phyloP scores from a whole-genome alignment of 352 stramenopile genomes.

The Phytophthora citricola region DNA sequence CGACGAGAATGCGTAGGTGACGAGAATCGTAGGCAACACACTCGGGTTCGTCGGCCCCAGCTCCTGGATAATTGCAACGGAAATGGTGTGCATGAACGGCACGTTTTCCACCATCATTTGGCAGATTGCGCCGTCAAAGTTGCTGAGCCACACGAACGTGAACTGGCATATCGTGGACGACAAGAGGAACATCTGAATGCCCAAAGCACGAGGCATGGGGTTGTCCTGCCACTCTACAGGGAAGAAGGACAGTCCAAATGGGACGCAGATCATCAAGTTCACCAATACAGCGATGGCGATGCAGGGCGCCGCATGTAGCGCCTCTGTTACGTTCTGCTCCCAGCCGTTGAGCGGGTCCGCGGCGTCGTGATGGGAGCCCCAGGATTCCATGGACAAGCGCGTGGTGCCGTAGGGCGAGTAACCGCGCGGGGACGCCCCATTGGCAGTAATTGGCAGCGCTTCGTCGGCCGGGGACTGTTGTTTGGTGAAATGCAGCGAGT shows the following conservation, averaged over 20 bases:
- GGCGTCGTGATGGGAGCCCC: constrained; percentile 18
- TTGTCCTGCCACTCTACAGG: constrained; percentile 80
- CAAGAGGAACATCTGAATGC: constrained; percentile 87
- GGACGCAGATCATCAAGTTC: constrained; percentile 90
- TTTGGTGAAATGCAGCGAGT: constrained; percentile 56
- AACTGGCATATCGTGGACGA: constrained; percentile 85
- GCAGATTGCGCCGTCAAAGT: constrained; percentile 75
- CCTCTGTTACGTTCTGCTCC: constrained; percentile 35
- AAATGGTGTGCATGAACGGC: constrained; percentile 94
- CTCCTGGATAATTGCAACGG: constrained; percentile 85
- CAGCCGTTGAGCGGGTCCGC: constrained; percentile 33
- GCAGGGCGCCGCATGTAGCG: constrained; percentile 52
- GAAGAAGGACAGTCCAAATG: constrained; percentile 88
- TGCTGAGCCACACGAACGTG: constrained; percentile 77
- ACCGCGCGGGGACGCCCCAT: constrained; percentile 27
- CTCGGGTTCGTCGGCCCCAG: constrained; percentile 75
- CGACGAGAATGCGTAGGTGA: constrained; percentile 91
- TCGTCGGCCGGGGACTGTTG: constrained; percentile 27
- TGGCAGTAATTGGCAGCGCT: constrained; percentile 22
- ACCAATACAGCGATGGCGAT: constrained; percentile 78
- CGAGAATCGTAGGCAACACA: constrained; percentile 91
- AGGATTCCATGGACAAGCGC: constrained; percentile 21
- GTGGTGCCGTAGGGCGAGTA: constrained; percentile 30
- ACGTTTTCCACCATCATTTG: constrained; percentile 98
- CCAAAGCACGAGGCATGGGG: constrained; percentile 74